Conservation (phyloP, 2,329 filamentous ascomycete species). For the Huntiella savannae region DNA sequence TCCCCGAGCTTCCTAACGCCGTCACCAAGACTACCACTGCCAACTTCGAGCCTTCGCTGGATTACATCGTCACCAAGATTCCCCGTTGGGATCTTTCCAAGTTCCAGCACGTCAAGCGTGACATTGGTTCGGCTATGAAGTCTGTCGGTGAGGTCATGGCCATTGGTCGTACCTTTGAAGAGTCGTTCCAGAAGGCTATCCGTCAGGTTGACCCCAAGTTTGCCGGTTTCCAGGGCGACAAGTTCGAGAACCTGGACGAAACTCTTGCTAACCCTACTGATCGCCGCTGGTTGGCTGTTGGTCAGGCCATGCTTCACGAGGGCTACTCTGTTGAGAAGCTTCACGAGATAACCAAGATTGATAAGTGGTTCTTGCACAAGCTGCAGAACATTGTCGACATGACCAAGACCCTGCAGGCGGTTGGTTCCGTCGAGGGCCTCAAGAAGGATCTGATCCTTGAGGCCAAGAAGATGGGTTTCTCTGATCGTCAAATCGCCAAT, state of each 20-base stretch:
- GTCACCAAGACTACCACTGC: slow-evolving; percentile 97
- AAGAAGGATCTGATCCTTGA: slow-evolving; percentile 77
- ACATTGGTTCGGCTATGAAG: slow-evolving; percentile 97
- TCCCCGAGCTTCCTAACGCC: slow-evolving; percentile 90
- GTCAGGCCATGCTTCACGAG: slow-evolving; percentile 94
- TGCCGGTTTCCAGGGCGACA: slow-evolving; percentile 83
- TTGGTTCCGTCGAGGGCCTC: slow-evolving; percentile 63
- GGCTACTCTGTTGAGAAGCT: slow-evolving; percentile 83
- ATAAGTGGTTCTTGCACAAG: slow-evolving; percentile 99
- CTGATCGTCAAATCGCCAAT: slow-evolving; percentile 80
- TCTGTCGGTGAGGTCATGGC: slow-evolving; percentile 99
- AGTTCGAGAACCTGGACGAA: slow-evolving; percentile 82
- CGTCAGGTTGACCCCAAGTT: slow-evolving; percentile 88
- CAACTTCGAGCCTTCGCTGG: slow-evolving; percentile 93
- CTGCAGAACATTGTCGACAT: slow-evolving; percentile 92
- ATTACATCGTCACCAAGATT: slow-evolving; percentile 98
- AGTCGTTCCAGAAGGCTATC: slow-evolving; percentile 97
- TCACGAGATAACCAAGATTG: slow-evolving; percentile 91
- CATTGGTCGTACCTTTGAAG: slow-evolving; percentile 94
- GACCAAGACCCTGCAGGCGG: slow-evolving; percentile 65
- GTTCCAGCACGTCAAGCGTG: slow-evolving; percentile 96
- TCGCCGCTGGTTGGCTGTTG: slow-evolving; percentile 90
- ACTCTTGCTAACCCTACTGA: slow-evolving; percentile 86
- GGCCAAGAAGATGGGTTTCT: slow-evolving; percentile 96
- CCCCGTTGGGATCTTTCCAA: slow-evolving; percentile 96